Conservation (phyloP, 352 stramenopile genomes). For the Blastocystis sp. region DNA sequence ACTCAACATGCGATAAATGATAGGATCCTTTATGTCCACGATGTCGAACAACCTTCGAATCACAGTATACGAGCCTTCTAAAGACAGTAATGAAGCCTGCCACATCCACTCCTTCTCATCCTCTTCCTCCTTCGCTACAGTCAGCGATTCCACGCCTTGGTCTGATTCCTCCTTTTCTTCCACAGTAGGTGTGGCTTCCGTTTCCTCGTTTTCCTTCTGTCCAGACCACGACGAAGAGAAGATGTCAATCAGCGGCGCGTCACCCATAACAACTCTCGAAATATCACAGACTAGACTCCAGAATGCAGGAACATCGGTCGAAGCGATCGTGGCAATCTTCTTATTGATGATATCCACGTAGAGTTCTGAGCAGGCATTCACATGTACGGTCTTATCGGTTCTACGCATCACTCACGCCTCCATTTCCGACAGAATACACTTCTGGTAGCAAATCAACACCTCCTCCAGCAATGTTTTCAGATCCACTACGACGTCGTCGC, state of each 20-base stretch:
- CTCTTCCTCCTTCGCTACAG: not conserved
- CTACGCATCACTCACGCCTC: not conserved
- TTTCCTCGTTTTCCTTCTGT: not conserved
- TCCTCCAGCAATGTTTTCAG: slow-evolving; percentile 37
- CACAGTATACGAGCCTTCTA: slow-evolving; percentile 53
- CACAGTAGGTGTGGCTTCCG: not conserved
- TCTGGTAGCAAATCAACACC: slow-evolving; percentile 52
- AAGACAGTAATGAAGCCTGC: slow-evolving; percentile 52
- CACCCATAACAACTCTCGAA: slow-evolving; percentile 46
- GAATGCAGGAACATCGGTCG: not conserved
- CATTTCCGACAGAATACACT: not conserved
- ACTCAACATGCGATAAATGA: slow-evolving; percentile 43
- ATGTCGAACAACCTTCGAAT: slow-evolving; percentile 53
- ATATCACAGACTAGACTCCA: slow-evolving; percentile 46
- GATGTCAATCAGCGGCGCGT: slow-evolving; percentile 42
- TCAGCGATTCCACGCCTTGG: not conserved
- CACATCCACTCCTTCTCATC: slow-evolving; percentile 60
- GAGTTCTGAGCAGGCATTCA: slow-evolving; percentile 46
- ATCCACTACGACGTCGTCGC: not conserved
- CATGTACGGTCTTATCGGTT: slow-evolving; percentile 24
- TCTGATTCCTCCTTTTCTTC: not conserved
- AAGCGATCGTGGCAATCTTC: not conserved
- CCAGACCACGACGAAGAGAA: not conserved
- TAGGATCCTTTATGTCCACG: not conserved
- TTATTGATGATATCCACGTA: slow-evolving; percentile 47